Conservation (phyloP, 2,329 filamentous ascomycete species). For the Beauveria sp. region DNA sequence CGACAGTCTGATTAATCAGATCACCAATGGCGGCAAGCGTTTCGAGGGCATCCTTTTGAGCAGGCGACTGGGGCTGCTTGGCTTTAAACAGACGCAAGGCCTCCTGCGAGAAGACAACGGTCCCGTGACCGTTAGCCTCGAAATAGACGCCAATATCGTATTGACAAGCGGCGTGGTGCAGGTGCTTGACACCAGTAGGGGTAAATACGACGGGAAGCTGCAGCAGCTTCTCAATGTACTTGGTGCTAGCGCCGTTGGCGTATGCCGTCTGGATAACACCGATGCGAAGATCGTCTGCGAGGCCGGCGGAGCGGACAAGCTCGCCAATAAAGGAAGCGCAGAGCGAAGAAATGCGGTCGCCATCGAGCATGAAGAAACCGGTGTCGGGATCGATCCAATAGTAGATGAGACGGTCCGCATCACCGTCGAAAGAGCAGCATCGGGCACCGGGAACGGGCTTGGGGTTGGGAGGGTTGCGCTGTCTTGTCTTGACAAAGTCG, state of each 20-base stretch:
- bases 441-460: constrained; percentile 69
- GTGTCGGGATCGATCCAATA: constrained; percentile 81
- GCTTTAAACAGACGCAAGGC: constrained; percentile 72
- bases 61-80: constrained; percentile 80
- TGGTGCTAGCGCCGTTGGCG: constrained; percentile 89
- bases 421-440: constrained; percentile 87
- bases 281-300: constrained; percentile 75
- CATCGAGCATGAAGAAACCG: constrained; percentile 87
- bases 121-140: constrained; percentile 96
- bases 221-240: constrained; percentile 81
- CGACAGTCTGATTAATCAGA: constrained; percentile 96
- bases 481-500: constrained; percentile 95
- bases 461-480: constrained; percentile 77
- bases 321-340: constrained; percentile 91
- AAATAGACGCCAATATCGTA: constrained; percentile 98
- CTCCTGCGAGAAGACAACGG: constrained; percentile 83
- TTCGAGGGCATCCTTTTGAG: constrained; percentile 82
- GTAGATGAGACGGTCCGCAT: constrained; percentile 92
- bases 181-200: constrained; percentile 90
- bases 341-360: constrained; percentile 92
- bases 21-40: constrained; percentile 76
- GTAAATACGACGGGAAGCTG: constrained; percentile 89
- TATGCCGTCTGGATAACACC: constrained; percentile 97
- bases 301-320: constrained; percentile 69
- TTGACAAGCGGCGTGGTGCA: constrained; percentile 91